These are phyloP conservation scores for Tetramitus jugosus DNA, from an alignment of 208 protist genomes.

Conservation along the genomic window DNA sequence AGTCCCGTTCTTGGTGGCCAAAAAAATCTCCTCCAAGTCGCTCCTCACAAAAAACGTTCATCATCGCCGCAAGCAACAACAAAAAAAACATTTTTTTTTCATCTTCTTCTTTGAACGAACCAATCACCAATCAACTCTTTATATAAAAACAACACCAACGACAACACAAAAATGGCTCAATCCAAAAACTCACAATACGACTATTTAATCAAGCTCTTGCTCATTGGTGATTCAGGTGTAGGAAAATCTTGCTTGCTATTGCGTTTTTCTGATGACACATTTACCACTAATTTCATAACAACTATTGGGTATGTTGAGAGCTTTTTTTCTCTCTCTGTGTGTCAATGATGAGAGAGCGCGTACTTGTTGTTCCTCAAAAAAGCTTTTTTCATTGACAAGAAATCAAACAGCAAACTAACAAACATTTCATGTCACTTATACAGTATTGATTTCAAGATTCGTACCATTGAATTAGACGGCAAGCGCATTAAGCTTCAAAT, in stretches of 20 bases:
- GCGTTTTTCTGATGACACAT: slow-evolving; percentile 76
- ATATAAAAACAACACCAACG: no score
- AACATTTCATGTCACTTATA: background rate
- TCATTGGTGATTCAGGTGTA: slow-evolving; percentile 54
- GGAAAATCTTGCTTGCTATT: slow-evolving; percentile 68
- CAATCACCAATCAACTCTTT: no score
- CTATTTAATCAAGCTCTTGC: slow-evolving; percentile 57
- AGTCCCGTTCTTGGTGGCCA: no score
- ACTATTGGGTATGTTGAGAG: slow-evolving; percentile 67
- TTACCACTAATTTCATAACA: slow-evolving; percentile 75
- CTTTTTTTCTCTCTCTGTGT: slow-evolving; percentile 28
- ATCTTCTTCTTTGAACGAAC: no score
- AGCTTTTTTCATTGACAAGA: no score
- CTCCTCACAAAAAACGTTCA: no score
- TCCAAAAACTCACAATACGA: slow-evolving; percentile 38
- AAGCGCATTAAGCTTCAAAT: slow-evolving; percentile 79
- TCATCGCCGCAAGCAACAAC: no score
- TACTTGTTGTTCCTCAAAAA: no score
- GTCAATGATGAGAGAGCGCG: no score
- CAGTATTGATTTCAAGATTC: slow-evolving; percentile 80
- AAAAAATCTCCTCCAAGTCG: no score
- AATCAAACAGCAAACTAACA: background rate
- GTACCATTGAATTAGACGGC: slow-evolving; percentile 68
- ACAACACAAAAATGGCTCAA: background rate
- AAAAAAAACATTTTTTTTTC: no score